These are phyloP conservation scores for Monosporascus sp. DNA, from an alignment of 2,329 filamentous ascomycete species.

Conservation along the genomic window DNA sequence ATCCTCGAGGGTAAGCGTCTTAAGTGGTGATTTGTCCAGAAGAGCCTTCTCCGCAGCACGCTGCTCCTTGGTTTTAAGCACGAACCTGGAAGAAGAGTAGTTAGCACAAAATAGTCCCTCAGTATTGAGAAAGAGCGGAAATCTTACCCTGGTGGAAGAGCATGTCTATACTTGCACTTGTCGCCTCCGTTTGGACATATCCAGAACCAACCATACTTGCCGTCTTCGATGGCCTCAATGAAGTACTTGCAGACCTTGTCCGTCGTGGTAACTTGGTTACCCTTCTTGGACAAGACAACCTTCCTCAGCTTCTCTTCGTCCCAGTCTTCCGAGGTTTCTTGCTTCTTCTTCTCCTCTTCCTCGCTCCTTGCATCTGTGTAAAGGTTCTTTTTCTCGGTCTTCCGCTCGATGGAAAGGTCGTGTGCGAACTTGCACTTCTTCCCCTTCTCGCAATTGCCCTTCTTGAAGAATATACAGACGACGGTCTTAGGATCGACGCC, in stretches of 20 bases:
- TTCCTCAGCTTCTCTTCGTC: conserved; percentile 91
- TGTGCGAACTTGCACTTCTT: conserved; percentile 98
- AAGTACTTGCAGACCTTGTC: conserved; percentile 99
- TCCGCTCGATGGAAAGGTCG: conserved; percentile 82
- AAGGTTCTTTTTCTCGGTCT: conserved; percentile 84
- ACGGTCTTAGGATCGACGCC: conserved; percentile 98
- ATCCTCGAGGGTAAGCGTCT: conserved; percentile 92
- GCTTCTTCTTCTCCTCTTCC: conserved; percentile 74
- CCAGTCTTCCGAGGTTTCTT: conserved; percentile 93
- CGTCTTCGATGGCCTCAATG: conserved; percentile 93
- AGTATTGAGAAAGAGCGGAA: conserved; percentile 17
- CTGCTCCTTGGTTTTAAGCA: conserved; percentile 97
- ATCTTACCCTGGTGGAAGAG: conserved; percentile 82
- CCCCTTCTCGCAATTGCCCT: conserved; percentile 94
- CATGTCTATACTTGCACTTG: conserved; percentile 98
- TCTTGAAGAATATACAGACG: conserved; percentile 93
- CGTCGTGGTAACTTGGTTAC: conserved; percentile 89
- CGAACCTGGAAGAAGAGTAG: conserved; percentile 57
- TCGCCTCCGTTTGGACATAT: conserved; percentile 92
- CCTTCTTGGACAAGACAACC: conserved; percentile 93
- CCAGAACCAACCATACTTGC: conserved; percentile 99
- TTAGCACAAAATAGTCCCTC: conserved; percentile 2
- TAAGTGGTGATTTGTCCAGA: conserved; percentile 90
- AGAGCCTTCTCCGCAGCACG: conserved; percentile 91
- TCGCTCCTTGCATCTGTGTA: conserved; percentile 78